These are phyloP conservation scores for Colletotrichum graminicola DNA, from an alignment of 2,329 filamentous ascomycete species.

Conservation along the genomic window DNA sequence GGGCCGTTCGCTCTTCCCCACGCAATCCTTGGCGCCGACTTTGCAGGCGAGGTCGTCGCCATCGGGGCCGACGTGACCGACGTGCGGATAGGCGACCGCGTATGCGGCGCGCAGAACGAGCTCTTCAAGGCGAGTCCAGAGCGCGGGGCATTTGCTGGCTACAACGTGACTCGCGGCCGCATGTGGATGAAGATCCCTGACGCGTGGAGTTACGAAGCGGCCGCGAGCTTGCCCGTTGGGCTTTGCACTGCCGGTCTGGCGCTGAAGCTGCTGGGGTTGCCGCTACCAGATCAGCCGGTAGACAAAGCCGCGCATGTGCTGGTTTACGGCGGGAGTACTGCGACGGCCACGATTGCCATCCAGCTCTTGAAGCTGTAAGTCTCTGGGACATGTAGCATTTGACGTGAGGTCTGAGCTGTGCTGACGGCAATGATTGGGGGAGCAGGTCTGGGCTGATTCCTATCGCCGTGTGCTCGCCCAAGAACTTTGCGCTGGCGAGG, in stretches of 20 bases:
- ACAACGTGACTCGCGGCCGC: constrained; percentile 53
- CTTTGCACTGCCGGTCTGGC: constrained; percentile 59
- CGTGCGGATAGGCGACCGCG: too few species aligned
- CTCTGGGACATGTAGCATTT: too few species aligned
- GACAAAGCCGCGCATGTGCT: constrained; percentile 43
- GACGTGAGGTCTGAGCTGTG: too few species aligned
- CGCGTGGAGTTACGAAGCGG: constrained; percentile 58
- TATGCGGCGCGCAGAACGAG: too few species aligned
- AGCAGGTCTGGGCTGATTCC: constrained; percentile 46
- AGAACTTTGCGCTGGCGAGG: constrained; percentile 49
- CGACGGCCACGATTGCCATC: constrained; percentile 47
- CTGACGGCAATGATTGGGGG: too few species aligned
- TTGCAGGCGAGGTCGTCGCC: constrained; percentile 43
- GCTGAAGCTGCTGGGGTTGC: constrained; percentile 58
- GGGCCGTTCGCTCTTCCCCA: neutral
- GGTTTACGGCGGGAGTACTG: constrained; percentile 48
- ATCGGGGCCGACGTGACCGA: constrained; percentile 41
- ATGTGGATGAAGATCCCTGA: constrained; percentile 59
- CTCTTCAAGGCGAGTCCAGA: constrained; percentile 44
- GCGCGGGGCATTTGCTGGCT: constrained; percentile 57
- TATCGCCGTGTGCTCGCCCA: constrained; percentile 52
- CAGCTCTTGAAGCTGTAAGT: constrained; percentile 52
- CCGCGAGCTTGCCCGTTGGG: constrained; percentile 57
- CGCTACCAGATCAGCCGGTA: constrained; percentile 54
- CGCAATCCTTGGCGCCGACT: constrained; percentile 47